Evolutionary conservation across 306 rosid species (phyloP).

Genomic region (Luffa acutangula): DNA sequence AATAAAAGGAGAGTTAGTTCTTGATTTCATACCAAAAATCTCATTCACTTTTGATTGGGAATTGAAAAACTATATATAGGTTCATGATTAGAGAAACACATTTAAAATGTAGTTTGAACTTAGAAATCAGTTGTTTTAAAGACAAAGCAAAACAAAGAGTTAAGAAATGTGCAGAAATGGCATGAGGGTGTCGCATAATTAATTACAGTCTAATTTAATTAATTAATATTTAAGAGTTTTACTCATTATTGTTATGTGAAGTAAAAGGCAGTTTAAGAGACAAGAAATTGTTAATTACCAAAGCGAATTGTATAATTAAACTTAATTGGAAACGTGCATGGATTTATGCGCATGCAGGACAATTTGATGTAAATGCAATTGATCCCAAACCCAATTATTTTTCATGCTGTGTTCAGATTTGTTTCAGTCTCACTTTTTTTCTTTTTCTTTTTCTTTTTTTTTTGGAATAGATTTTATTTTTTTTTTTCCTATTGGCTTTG

Average conservation of each 20-base stretch:
- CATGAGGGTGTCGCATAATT: neutral
- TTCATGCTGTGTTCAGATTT: neutral
- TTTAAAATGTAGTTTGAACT: neutral
- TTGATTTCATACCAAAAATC: neutral
- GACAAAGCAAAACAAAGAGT: neutral
- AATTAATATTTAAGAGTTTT: neutral
- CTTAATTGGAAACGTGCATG: neutral
- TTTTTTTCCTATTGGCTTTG: neutral
- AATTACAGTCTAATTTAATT: neutral
- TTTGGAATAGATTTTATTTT: no score
- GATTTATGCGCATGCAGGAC: constrained; percentile 7
- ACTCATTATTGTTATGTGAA: neutral
- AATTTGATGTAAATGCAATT: neutral
- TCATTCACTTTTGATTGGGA: neutral
- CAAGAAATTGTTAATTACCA: neutral
- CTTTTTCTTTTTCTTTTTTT: neutral
- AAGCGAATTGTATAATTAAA: neutral
- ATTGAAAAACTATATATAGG: neutral
- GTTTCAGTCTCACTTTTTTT: neutral
- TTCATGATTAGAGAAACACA: neutral
- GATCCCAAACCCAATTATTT: neutral
- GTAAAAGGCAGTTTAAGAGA: neutral
- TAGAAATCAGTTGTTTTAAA: neutral
- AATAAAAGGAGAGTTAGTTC: neutral
- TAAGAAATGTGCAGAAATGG: neutral